Conservation (phyloP, 2,329 filamentous ascomycete genomes). For the Zalaria sp. region DNA sequence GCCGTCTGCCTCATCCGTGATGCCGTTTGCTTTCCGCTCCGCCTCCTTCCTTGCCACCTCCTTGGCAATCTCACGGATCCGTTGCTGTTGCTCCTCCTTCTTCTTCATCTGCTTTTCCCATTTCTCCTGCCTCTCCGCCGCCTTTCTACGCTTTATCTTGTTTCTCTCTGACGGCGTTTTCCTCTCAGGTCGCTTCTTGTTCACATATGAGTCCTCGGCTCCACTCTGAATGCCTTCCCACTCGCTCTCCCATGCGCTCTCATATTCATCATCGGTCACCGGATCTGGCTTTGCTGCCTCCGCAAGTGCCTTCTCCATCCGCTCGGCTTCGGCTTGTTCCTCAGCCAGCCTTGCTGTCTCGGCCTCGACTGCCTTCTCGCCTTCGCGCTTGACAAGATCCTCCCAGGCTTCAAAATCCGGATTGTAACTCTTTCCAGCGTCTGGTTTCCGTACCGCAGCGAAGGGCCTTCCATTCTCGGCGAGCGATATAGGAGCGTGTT, state of each 20-base stretch:
- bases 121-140: slow-evolving; percentile 62
- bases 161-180: slow-evolving; percentile 83
- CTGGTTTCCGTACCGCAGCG: slow-evolving; percentile 64
- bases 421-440: slow-evolving; percentile 83
- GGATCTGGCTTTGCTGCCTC: slow-evolving; percentile 63
- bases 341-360: slow-evolving; percentile 61
- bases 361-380: slow-evolving; percentile 62
- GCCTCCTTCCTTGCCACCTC: slow-evolving; percentile 44
- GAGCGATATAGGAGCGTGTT: slow-evolving; percentile 64
- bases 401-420: slow-evolving; percentile 79
- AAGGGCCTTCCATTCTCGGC: slow-evolving; percentile 68
- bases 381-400: slow-evolving; percentile 57
- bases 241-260: slow-evolving; percentile 87
- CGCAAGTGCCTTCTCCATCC: slow-evolving; percentile 55
- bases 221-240: slow-evolving; percentile 42
- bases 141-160: slow-evolving; percentile 76
- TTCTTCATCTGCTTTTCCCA: slow-evolving; percentile 64
- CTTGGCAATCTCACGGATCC: slow-evolving; percentile 56
- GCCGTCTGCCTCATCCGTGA: slow-evolving; percentile 10
- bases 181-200: slow-evolving; percentile 62
- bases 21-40: slow-evolving; percentile 10
- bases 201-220: slow-evolving; percentile 47
- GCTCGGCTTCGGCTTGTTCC: slow-evolving; percentile 52
- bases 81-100: slow-evolving; percentile 55
- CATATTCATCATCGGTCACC: slow-evolving; percentile 62